Evolutionary conservation across 2,329 filamentous ascomycete species (phyloP), one percentile per base, ranked within the genome.

Genomic region (Exophiala alcalophila): DNA sequence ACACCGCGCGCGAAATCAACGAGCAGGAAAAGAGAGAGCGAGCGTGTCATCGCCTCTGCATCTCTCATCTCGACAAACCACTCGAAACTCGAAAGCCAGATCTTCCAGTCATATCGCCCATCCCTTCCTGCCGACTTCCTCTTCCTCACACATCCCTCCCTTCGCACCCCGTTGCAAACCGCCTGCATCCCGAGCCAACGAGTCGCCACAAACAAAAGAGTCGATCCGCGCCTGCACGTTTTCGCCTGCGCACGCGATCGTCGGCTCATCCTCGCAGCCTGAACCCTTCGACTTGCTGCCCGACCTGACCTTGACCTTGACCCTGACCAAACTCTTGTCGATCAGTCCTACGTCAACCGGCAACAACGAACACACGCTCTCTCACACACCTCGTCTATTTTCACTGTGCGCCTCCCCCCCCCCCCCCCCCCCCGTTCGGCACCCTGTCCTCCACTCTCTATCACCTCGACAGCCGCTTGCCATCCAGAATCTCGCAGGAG

Each of bases 131-230:
- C 21, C 20, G 20, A 33, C 15, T 18, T 30, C 33, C 26, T 31
- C 21, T 11, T 34, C 35, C 34, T 43, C 34, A 12, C 23, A 11
- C 43, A 19, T 34, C 30, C 31, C 21, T 26, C 29, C 38, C 8
- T 27, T 26, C 28, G 16, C n/a, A 25, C 29, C 29, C 23, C 30
- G n/a, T 31, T 29, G 26, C 30, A 31, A 26, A 35, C 40, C 12
- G 14, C 18, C 25, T 24, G 33, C 25, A 30, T 31, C 23, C 23
- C 23, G 11, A 26, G 33, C 26, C 26, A n/a, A n/a, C 36, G 31
- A 23, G 34, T 49, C 34, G 42, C 42, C 47, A 44, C 38, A 43
- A 41, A 26, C 37, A 40, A 31, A 29, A 24, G 20, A 30, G 12
- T 29, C 25, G 42, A 35, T 40, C 35, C 12, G 20, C 28, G 16